A percentile compares a stretch with the other conserved stretches of the same genome.
phyloP scores from a whole-genome alignment of 2,329 filamentous ascomycete genomes.

The Rhytidhysteron rufulum region DNA sequence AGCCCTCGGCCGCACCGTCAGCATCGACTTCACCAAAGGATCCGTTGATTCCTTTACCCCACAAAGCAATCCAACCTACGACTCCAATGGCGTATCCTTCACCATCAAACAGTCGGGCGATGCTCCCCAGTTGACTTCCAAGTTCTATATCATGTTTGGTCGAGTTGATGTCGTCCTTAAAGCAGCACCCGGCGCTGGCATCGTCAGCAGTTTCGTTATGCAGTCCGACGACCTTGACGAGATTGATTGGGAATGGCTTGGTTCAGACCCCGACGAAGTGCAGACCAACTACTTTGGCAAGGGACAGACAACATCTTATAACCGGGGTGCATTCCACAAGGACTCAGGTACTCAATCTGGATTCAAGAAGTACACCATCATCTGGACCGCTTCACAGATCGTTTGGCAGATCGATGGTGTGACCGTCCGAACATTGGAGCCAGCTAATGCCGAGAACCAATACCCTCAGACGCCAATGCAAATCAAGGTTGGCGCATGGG shows the following conservation, averaged over 20 bases:
- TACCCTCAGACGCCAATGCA: constrained; percentile 97
- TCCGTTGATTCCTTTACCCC: constrained; percentile 73
- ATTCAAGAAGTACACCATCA: constrained; percentile 84
- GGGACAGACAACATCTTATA: constrained; percentile 78
- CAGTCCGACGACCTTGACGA: constrained; percentile 92
- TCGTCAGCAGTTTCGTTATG: constrained; percentile 88
- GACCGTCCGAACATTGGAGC: constrained; percentile 71
- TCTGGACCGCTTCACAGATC: constrained; percentile 84
- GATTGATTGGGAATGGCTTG: constrained; percentile 97
- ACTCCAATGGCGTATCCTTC: constrained; percentile 72
- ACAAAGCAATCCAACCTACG: constrained; percentile 68
- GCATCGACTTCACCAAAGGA: constrained; percentile 78
- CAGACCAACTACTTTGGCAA: constrained; percentile 98
- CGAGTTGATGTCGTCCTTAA: constrained; percentile 82
- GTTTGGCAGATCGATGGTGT: constrained; percentile 80
- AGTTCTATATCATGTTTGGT: constrained; percentile 99
- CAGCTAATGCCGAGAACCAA: constrained; percentile 66
- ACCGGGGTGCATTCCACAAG: constrained; percentile 78
- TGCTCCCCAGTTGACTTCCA: constrained; percentile 77
- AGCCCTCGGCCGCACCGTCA: constrained; percentile 77
- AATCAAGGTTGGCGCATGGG: constrained; percentile 88
- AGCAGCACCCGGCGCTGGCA: constrained; percentile 81
- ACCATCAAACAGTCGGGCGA: constrained; percentile 76
- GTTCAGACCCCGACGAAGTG: constrained; percentile 70
- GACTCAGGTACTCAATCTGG: constrained; percentile 64